A percentile compares a stretch with the other conserved stretches of the same genome.
Evolutionary conservation across 768 basidiomycete genomes (phyloP).

Genomic region (Calvatia gigantea): DNA sequence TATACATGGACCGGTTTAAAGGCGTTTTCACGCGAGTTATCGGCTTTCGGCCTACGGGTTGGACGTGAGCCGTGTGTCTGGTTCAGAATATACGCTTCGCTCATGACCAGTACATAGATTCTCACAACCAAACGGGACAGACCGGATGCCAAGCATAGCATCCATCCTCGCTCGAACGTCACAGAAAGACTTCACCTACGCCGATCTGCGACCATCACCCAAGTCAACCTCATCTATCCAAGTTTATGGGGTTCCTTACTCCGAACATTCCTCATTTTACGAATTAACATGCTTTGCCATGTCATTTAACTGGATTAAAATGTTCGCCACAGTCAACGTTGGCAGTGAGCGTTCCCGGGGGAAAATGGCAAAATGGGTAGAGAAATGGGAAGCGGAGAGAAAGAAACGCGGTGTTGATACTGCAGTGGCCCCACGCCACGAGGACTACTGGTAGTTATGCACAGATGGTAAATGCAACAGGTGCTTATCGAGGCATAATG

Average conservation of each 20-base stretch:
- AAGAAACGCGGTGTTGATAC: slow-evolving; percentile 42
- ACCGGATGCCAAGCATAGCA: slow-evolving; percentile 60
- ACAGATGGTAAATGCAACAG: slow-evolving; percentile 1
- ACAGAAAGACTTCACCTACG: slow-evolving; percentile 62
- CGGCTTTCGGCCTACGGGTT: slow-evolving; percentile 92
- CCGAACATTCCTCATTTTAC: slow-evolving; percentile 94
- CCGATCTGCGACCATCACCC: slow-evolving; percentile 62
- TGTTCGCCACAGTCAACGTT: slow-evolving; percentile 95
- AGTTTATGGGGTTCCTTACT: slow-evolving; percentile 86
- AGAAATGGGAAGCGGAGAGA: slow-evolving; percentile 84
- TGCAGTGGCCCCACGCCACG: slow-evolving; percentile 37
- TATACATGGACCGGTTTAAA: slow-evolving; percentile 73
- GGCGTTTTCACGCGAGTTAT: slow-evolving; percentile 68
- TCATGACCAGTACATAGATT: slow-evolving; percentile 41
- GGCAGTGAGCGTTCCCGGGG: slow-evolving; percentile 66
- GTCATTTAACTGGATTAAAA: slow-evolving; percentile 78
- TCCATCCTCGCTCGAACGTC: slow-evolving; percentile 68
- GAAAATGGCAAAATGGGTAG: slow-evolving; percentile 89
- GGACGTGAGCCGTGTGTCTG: slow-evolving; percentile 67
- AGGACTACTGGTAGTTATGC: slow-evolving; percentile 45
- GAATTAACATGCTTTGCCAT: slow-evolving; percentile 95
- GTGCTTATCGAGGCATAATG: slow-evolving; percentile 9
- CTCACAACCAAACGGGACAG: slow-evolving; percentile 59
- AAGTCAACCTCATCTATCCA: slow-evolving; percentile 69
- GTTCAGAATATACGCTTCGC: background rate